Conservation (phyloP, 2,329 filamentous ascomycete species). For the Nemania bipapillata region DNA sequence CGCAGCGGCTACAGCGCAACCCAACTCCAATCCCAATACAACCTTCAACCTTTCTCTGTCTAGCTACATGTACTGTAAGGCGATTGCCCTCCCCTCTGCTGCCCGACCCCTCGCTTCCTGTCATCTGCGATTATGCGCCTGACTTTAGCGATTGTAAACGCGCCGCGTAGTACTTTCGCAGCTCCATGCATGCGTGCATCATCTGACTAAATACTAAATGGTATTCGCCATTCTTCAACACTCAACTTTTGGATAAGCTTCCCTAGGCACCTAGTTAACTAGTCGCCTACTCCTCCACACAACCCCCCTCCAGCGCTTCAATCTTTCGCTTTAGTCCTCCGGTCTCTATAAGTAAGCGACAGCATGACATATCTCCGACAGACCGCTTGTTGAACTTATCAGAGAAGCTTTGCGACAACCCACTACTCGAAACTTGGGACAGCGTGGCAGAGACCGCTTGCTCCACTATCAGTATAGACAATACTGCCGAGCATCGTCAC, state of each 20-base stretch:
- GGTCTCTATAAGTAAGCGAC: conserved; percentile 3
- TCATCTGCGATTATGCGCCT: conserved; percentile 41
- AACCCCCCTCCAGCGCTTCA: conserved; percentile 8
- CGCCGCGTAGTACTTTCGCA: conserved; percentile 41
- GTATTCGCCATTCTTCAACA: conserved; percentile 31
- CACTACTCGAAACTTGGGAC: not conserved
- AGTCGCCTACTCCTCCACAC: conserved; percentile 26
- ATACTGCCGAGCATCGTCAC: conserved; percentile 30
- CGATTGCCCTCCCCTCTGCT: conserved; percentile 24
- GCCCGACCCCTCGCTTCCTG: conserved; percentile 29
- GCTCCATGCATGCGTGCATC: conserved; percentile 32
- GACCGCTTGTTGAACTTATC: conserved; percentile 3
- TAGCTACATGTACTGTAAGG: conserved; percentile 8
- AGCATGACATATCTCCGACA: conserved; percentile 9
- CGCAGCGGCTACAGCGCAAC: conserved; percentile 37
- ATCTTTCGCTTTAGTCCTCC: not conserved
- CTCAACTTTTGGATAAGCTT: conserved; percentile 18
- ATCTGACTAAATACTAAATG: conserved; percentile 35
- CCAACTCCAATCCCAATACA: conserved; percentile 40
- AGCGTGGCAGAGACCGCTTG: conserved; percentile 18
- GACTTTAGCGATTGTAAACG: conserved; percentile 41
- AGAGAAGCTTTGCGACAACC: conserved; percentile 13
- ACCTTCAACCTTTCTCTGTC: conserved; percentile 36
- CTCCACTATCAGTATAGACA: conserved; percentile 10
- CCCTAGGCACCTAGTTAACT: not conserved